Base-by-base conservation (phyloP, 352 stramenopile genomes). In the Phytophthora brassicae region DNA sequence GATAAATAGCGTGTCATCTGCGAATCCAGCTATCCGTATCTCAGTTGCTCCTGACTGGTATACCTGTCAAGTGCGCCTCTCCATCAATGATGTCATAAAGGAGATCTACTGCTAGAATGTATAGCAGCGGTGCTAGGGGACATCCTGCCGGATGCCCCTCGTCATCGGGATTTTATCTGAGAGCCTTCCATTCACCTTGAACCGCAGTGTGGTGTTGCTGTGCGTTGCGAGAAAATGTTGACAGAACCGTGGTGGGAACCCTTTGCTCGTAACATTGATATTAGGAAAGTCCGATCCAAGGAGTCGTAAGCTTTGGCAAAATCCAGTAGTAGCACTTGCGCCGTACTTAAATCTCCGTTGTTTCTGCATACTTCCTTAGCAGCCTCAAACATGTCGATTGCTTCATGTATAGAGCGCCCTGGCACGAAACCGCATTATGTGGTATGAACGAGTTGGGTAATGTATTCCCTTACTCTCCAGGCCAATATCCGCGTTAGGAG, bases 271-370 rank as follows among this genome's bases (percentile, higher is more conserved):
- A 64, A 12, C 5, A 39, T 6, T 6, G 12, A 20, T 12, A 53
- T 3, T 0, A 64, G 17, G 6, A 53, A 64, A 8, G 17, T 16
- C 11, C 56, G 31, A 6, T 51, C 20, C 0, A 64, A 11, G 0
- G 56, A 64, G 16, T 58, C 56, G 5, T 64, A 64, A 0, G 47
- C 56, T 11, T 64, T 64, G 0, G 36, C 45, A 39, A 64, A 57
- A 6, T 57, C 46, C 1, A 64, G 19, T 7, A 64, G 2, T 9
- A 64, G 16, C 0, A 52, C 56, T 5, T 57, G 45, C 6, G 28
- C 5, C 6, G 2, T 28, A 5, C 19, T 35, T 6, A 17, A 45
- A 2, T 7, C 6, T 1, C 5, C 8, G 8, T 38, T 38, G 0
- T 3, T 11, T 38, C 8, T 16, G 9, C 45, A 51, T 0, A 45